phyloP scores from a whole-genome alignment of 805 yeast species.

The Candida lessepsii region DNA sequence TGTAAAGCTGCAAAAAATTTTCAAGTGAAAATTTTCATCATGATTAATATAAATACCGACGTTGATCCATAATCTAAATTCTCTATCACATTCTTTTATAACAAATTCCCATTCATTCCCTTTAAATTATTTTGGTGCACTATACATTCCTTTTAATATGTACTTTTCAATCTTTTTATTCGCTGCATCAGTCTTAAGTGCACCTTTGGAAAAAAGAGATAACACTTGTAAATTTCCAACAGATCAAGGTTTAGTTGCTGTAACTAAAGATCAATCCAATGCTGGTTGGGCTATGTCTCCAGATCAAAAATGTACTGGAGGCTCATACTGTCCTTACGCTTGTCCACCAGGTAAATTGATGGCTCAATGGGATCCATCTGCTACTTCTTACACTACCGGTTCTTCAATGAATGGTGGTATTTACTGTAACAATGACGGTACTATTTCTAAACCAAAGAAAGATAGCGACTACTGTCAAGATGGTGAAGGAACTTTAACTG shows the following conservation, averaged over 20 bases:
- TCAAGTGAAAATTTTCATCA: background rate
- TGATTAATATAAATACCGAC: constrained; percentile 1
- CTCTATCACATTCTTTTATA: constrained; percentile 3
- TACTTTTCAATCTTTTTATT: constrained; percentile 8
- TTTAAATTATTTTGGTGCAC: background rate
- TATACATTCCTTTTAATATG: constrained; percentile 8
- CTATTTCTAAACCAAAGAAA: constrained; percentile 58
- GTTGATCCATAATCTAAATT: background rate
- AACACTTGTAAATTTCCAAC: constrained; percentile 68
- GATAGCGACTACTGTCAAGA: constrained; percentile 65
- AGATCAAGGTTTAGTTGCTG: constrained; percentile 64
- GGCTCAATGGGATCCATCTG: constrained; percentile 84
- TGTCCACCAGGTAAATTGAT: constrained; percentile 84
- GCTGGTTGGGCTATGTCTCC: constrained; percentile 88
- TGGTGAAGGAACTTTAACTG: constrained; percentile 74
- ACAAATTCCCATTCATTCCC: constrained; percentile 1
- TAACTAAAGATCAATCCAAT: constrained; percentile 55
- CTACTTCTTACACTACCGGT: constrained; percentile 74
- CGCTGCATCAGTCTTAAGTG: constrained; percentile 19
- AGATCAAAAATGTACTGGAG: constrained; percentile 70
- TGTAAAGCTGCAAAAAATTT: constrained; percentile 1
- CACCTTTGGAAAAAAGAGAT: constrained; percentile 28
- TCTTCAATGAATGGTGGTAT: constrained; percentile 81
- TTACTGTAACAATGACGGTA: constrained; percentile 71
- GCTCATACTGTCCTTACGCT: constrained; percentile 88